These are phyloP conservation scores for Mycena chlorophos DNA, from an alignment of 768 basidiomycete genomes.

Conservation along the genomic window DNA sequence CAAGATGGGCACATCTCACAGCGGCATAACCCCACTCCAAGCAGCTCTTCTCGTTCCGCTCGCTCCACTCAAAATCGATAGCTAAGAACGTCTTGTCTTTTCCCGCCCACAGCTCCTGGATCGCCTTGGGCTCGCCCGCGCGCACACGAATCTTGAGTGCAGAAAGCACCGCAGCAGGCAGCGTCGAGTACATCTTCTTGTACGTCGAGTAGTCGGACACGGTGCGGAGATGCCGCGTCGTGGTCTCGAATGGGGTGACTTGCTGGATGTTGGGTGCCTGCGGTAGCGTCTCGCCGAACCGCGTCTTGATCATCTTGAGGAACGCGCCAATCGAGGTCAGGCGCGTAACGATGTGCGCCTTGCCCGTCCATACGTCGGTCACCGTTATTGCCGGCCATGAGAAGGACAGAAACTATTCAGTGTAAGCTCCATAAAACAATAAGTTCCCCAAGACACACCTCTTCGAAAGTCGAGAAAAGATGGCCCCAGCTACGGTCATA, in stretches of 20 bases:
- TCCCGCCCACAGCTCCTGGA: slow-evolving; percentile 66
- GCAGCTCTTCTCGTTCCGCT: slow-evolving; percentile 65
- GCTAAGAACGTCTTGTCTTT: slow-evolving; percentile 75
- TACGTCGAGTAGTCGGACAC: slow-evolving; percentile 68
- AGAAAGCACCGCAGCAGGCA: slow-evolving; percentile 67
- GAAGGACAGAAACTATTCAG: slow-evolving; percentile 59
- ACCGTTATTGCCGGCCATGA: slow-evolving; percentile 82
- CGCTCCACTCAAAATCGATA: slow-evolving; percentile 74
- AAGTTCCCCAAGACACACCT: slow-evolving; percentile 22
- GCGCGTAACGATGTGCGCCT: slow-evolving; percentile 79
- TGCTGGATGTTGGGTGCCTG: slow-evolving; percentile 71
- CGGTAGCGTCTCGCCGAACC: slow-evolving; percentile 79
- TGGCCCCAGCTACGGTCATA: slow-evolving; percentile 81
- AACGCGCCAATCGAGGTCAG: slow-evolving; percentile 71
- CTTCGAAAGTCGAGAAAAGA: slow-evolving; percentile 75
- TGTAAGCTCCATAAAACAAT: background rate
- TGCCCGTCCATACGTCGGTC: slow-evolving; percentile 70
- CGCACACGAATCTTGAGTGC: slow-evolving; percentile 67
- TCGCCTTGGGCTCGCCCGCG: slow-evolving; percentile 62
- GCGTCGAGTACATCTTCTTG: slow-evolving; percentile 66
- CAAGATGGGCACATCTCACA: slow-evolving; percentile 68
- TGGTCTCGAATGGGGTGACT: slow-evolving; percentile 67
- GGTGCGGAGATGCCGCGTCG: slow-evolving; percentile 67
- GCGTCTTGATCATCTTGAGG: slow-evolving; percentile 82
- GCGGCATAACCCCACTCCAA: slow-evolving; percentile 86